Evolutionary conservation across 2,329 filamentous ascomycete species (phyloP).

Genomic region (Microthyrium microscopicum): DNA sequence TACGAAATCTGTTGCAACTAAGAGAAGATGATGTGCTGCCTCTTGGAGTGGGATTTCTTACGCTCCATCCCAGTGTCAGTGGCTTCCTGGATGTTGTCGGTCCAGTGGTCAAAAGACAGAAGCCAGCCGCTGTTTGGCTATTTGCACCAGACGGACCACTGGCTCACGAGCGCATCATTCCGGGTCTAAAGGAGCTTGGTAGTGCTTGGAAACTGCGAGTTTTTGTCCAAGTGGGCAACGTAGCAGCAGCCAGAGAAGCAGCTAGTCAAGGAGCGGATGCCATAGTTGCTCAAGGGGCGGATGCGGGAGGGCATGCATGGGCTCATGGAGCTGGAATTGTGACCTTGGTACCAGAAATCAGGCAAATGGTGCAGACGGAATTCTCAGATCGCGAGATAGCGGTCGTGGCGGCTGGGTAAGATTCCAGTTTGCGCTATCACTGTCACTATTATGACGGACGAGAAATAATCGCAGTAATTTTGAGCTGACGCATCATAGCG

Average conservation of each 20-base stretch:
- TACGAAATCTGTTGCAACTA: too few relatives aligned
- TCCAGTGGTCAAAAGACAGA: too few relatives aligned
- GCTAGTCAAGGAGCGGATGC: conserved; percentile 29
- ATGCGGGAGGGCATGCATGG: conserved; percentile 49
- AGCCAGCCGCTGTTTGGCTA: conserved; percentile 3
- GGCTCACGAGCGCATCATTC: not conserved
- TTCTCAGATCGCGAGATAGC: not conserved
- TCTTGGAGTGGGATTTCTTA: conserved; percentile 1
- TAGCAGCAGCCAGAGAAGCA: conserved; percentile 23
- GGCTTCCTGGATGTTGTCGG: not conserved
- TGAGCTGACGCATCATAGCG: too few relatives aligned
- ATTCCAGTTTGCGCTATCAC: too few relatives aligned
- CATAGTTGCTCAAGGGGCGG: conserved; percentile 44
- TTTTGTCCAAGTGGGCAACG: conserved; percentile 48
- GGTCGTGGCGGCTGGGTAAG: conserved; percentile 42
- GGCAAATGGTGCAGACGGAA: conserved; percentile 19
- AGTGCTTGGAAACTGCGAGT: not conserved
- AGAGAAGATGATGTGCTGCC: not conserved
- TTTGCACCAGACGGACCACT: not conserved
- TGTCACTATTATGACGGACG: too few relatives aligned
- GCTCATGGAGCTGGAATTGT: conserved; percentile 36
- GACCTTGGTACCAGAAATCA: conserved; percentile 40
- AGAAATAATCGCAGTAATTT: too few relatives aligned
- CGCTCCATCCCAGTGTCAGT: not conserved
- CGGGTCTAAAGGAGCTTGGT: not conserved